A percentile compares a stretch with the other conserved stretches of the same genome.
phyloP scores from a whole-genome alignment of 108 stramenopile species.

The Cyclostephanos tholiformis region DNA sequence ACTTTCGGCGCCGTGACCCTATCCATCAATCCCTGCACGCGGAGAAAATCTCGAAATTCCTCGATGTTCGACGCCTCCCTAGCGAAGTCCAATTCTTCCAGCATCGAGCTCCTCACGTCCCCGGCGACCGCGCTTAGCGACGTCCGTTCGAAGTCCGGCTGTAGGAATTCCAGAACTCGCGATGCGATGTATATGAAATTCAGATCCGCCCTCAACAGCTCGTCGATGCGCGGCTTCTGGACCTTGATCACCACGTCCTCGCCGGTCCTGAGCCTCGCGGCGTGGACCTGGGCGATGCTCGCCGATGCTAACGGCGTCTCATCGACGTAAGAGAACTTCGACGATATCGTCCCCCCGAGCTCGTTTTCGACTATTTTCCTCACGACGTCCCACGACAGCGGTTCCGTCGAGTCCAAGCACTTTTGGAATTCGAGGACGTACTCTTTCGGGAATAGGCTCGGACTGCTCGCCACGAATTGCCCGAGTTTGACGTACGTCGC shows the following conservation, averaged over 20 bases:
- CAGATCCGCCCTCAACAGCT: conserved; percentile 89
- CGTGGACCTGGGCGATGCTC: conserved; percentile 93
- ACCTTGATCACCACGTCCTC: conserved; percentile 97
- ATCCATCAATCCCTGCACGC: conserved; percentile 59
- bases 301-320: conserved; percentile 86
- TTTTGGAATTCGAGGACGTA: conserved; percentile 95
- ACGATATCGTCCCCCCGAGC: conserved; percentile 67
- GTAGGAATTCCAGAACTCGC: conserved; percentile 84
- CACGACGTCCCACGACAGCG: conserved; percentile 82
- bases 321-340: conserved; percentile 77
- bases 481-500: conserved; percentile 97
- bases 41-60: conserved; percentile 88
- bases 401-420: conserved; percentile 90
- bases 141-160: conserved; percentile 91
- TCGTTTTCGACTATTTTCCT: conserved; percentile 85
- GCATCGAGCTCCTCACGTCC: conserved; percentile 87
- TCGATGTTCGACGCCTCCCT: conserved; percentile 91
- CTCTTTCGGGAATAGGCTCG: conserved; percentile 94
- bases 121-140: conserved; percentile 82
- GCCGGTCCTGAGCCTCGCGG: conserved; percentile 82
- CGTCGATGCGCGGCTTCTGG: conserved; percentile 92
- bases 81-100: conserved; percentile 94
- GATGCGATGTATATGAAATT: conserved; percentile 92
- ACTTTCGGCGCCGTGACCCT: conserved; percentile 79
- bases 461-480: conserved; percentile 93